These are phyloP conservation scores for Naganishia randhawae DNA, from an alignment of 768 basidiomycete genomes.

Conservation along the genomic window DNA sequence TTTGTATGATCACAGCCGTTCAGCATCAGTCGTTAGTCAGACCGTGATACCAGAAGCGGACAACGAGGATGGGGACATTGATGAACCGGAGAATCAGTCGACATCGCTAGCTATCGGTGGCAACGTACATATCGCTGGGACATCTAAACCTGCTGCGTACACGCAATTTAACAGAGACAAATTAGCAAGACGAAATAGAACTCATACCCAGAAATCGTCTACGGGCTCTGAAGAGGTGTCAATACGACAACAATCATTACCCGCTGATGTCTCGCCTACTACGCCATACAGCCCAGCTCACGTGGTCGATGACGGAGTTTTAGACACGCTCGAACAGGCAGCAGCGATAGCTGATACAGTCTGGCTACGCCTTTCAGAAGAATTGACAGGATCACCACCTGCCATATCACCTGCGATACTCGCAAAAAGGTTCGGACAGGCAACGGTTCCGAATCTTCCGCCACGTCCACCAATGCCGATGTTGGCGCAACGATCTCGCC, in stretches of 20 bases:
- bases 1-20: slow-evolving; percentile 10
- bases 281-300: slow-evolving; percentile 56
- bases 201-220: slow-evolving; percentile 48
- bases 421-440: slow-evolving; percentile 12
- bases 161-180: slow-evolving; percentile 28
- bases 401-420: slow-evolving; percentile 15
- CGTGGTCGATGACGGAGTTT: slow-evolving; percentile 70
- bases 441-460: background rate
- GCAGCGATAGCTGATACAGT: slow-evolving; percentile 74
- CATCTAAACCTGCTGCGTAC: slow-evolving; percentile 26
- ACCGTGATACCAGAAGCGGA: slow-evolving; percentile 25
- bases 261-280: slow-evolving; percentile 47
- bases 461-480: background rate
- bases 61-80: slow-evolving; percentile 28
- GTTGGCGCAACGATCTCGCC: slow-evolving; percentile 2
- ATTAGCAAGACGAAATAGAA: slow-evolving; percentile 15
- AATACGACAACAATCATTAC: slow-evolving; percentile 43
- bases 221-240: slow-evolving; percentile 49
- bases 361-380: slow-evolving; percentile 65
- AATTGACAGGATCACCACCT: slow-evolving; percentile 39
- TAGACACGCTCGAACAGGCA: slow-evolving; percentile 72
- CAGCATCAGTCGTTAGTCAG: slow-evolving; percentile 18
- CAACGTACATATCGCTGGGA: slow-evolving; percentile 30
- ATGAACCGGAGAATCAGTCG: slow-evolving; percentile 11
- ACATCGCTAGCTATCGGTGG: slow-evolving; percentile 16